Percentiles rank a stretch among this genome's conserved stretches.
These are phyloP conservation scores for Onygenales sp. DNA, from an alignment of 2,329 filamentous ascomycete species.

Conservation along the genomic window DNA sequence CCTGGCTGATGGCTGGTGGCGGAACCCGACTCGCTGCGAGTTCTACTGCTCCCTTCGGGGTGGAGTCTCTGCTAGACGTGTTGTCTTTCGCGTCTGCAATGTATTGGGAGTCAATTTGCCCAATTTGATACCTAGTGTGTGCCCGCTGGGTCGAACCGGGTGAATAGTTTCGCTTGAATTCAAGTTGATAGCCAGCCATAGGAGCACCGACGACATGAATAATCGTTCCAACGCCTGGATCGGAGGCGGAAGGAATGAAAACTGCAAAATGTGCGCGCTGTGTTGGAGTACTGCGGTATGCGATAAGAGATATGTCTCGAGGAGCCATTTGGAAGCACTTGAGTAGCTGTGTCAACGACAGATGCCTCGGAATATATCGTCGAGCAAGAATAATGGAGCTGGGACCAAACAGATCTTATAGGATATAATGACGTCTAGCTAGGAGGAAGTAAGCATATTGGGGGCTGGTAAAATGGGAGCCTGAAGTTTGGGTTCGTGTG, in stretches of 20 bases:
- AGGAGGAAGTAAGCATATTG: too few species aligned
- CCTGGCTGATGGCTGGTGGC: constrained; percentile 21
- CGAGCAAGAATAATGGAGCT: too few species aligned
- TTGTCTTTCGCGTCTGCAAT: constrained; percentile 12
- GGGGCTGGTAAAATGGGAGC: too few species aligned
- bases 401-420: too few species aligned
- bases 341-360: too few species aligned
- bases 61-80: constrained; percentile 10
- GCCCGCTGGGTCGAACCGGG: constrained; percentile 7
- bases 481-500: too few species aligned
- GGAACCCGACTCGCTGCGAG: constrained; percentile 18
- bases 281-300: constrained; percentile 14
- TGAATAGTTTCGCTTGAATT: constrained; percentile 22
- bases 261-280: constrained; percentile 24
- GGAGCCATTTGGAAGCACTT: constrained; percentile 10
- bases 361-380: too few species aligned
- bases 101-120: constrained; percentile 14
- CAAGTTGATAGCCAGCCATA: constrained; percentile 21
- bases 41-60: constrained; percentile 18
- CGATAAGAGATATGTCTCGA: constrained; percentile 17
- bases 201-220: constrained; percentile 25
- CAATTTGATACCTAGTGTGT: constrained; percentile 13
- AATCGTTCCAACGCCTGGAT: constrained; percentile 15
- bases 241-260: constrained; percentile 16
- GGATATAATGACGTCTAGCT: too few species aligned